Evolutionary conservation across 441 rosid genomes (phyloP).

Genomic region (Euphorbia schlechtendalii): DNA sequence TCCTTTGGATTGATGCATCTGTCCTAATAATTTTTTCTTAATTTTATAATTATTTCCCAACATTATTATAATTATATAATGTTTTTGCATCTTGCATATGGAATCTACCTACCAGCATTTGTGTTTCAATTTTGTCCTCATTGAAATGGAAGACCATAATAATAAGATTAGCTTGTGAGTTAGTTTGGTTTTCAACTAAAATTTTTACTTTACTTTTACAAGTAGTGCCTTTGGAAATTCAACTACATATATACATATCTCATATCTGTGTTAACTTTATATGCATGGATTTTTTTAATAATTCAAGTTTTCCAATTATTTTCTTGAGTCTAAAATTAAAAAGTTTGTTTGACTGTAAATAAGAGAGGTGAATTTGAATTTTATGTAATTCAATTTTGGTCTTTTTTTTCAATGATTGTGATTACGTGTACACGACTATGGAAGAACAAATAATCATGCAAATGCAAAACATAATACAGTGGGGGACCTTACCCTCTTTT

Average conservation of each 20-base stretch:
- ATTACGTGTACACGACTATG: background rate
- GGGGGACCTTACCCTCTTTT: slow-evolving; percentile 1
- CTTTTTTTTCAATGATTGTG: background rate
- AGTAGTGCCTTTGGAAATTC: too few species aligned
- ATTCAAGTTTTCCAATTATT: too few species aligned
- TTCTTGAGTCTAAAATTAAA: background rate
- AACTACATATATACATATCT: too few species aligned
- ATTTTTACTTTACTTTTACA: too few species aligned
- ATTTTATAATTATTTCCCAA: too few species aligned
- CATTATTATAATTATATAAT: background rate
- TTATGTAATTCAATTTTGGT: background rate
- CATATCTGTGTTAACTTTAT: too few species aligned
- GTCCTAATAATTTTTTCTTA: background rate
- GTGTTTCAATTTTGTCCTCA: background rate
- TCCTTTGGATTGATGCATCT: background rate
- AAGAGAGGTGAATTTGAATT: background rate
- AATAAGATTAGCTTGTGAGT: background rate
- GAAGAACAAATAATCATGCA: background rate
- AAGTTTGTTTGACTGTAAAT: background rate
- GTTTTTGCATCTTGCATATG: background rate
- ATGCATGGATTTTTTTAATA: too few species aligned
- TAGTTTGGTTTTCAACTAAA: background rate
- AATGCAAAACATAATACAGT: background rate
- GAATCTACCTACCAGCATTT: background rate
- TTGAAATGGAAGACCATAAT: background rate